Evolutionary conservation across 768 basidiomycete species (phyloP).

Genomic region (Boletus pseudo-olivaceus): DNA sequence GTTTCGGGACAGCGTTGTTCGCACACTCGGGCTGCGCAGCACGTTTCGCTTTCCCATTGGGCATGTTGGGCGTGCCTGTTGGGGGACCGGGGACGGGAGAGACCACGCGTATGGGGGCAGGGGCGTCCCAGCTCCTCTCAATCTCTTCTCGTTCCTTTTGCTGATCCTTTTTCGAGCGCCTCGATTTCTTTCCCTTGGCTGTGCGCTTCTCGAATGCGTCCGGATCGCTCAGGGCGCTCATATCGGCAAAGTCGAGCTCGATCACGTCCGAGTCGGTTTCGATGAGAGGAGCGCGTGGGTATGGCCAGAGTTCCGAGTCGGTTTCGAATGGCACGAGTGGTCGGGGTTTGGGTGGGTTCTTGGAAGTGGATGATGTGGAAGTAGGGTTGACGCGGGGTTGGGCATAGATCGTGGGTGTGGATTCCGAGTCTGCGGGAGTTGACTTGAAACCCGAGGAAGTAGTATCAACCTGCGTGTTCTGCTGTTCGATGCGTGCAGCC

Average conservation of each 20-base stretch:
- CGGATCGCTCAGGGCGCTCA: slow-evolving; percentile 66
- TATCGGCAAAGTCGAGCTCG: slow-evolving; percentile 74
- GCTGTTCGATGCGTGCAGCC: slow-evolving; percentile 22
- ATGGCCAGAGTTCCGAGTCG: slow-evolving; percentile 71
- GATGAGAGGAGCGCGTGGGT: slow-evolving; percentile 47
- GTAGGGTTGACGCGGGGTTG: slow-evolving; percentile 6
- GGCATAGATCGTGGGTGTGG: slow-evolving; percentile 12
- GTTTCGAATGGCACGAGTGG: slow-evolving; percentile 59
- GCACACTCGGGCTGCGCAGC: slow-evolving; percentile 3
- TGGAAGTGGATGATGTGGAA: slow-evolving; percentile 11
- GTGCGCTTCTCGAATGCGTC: slow-evolving; percentile 45
- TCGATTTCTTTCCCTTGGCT: slow-evolving; percentile 25
- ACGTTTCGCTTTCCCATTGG: slow-evolving; percentile 27
- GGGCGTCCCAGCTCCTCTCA: slow-evolving; percentile 62
- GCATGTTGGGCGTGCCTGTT: slow-evolving; percentile 17
- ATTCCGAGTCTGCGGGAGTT: slow-evolving; percentile 1
- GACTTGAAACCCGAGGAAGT: background rate
- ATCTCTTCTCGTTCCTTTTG: slow-evolving; percentile 45
- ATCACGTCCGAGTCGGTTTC: slow-evolving; percentile 54
- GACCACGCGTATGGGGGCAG: slow-evolving; percentile 24
- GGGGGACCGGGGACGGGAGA: slow-evolving; percentile 12
- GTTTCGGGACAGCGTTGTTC: slow-evolving; percentile 4
- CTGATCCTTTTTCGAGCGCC: slow-evolving; percentile 33
- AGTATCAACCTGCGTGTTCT: slow-evolving; percentile 5
- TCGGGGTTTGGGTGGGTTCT: slow-evolving; percentile 29